Conservation (phyloP, 805 yeast species). For the Candida nitratophila region DNA sequence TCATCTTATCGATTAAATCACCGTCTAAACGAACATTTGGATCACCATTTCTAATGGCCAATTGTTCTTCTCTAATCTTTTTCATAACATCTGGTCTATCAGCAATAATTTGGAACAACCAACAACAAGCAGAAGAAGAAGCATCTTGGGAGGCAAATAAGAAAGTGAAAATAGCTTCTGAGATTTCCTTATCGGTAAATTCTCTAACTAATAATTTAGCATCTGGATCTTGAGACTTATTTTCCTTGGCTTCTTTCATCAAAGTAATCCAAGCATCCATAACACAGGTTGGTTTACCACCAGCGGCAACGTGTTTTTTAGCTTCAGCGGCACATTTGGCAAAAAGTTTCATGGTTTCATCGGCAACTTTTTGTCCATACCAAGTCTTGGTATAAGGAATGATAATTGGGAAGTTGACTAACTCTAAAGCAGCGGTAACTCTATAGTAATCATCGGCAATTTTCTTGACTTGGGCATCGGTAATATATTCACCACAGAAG, state of each 20-base stretch:
- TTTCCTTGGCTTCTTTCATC: conserved; percentile 67
- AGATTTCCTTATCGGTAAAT: conserved; percentile 83
- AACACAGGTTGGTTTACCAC: conserved; percentile 78
- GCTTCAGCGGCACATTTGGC: conserved; percentile 85
- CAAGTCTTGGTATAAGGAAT: conserved; percentile 95
- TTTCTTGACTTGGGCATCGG: conserved; percentile 80
- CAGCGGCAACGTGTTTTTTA: conserved; percentile 67
- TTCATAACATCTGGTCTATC: conserved; percentile 88
- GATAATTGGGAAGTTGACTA: conserved; percentile 96
- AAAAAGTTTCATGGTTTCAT: conserved; percentile 87
- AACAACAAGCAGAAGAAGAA: conserved; percentile 92
- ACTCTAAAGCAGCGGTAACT: conserved; percentile 93
- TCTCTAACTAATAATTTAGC: conserved; percentile 64
- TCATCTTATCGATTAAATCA: conserved; percentile 79
- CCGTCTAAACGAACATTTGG: conserved; percentile 53
- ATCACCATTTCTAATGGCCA: conserved; percentile 73
- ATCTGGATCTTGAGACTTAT: conserved; percentile 40
- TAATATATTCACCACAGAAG: conserved; percentile 92
- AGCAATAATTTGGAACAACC: conserved; percentile 95
- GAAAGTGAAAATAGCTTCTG: conserved; percentile 95
- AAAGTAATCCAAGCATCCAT: conserved; percentile 92
- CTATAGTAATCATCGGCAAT: conserved; percentile 89
- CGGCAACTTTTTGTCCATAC: conserved; percentile 94
- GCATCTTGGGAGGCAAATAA: conserved; percentile 98
- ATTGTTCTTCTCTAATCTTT: conserved; percentile 89